A percentile compares a stretch with the other conserved stretches of the same genome.
Evolutionary conservation across 352 stramenopile genomes (phyloP).

Genomic region (Phytopythium kandeliae): DNA sequence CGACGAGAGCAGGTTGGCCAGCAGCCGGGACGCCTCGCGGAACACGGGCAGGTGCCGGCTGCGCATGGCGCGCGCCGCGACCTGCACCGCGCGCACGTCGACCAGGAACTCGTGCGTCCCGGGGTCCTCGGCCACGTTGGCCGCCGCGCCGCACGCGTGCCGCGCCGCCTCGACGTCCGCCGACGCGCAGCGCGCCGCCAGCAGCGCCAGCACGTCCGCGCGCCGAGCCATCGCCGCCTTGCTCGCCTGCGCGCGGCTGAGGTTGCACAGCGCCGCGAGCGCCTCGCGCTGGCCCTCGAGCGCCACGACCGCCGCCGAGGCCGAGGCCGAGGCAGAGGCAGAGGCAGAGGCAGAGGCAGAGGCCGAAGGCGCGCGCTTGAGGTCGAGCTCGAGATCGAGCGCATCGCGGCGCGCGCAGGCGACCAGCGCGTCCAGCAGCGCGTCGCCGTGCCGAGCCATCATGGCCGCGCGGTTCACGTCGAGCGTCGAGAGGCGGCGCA

Average conservation of each 20-base stretch:
- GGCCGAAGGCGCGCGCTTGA: too few relatives aligned
- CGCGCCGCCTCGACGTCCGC: conserved; percentile 88
- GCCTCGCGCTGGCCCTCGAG: conserved; percentile 90
- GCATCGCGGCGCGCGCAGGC: conserved; percentile 27
- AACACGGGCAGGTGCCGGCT: conserved; percentile 87
- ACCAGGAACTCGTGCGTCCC: conserved; percentile 83
- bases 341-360: too few relatives aligned
- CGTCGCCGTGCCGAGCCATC: conserved; percentile 42
- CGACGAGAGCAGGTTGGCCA: conserved; percentile 89
- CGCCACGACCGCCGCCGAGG: too few relatives aligned
- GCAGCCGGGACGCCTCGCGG: conserved; percentile 86
- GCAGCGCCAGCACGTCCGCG: conserved; percentile 32
- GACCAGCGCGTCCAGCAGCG: conserved; percentile 51
- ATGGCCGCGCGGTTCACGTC: conserved; percentile 85
- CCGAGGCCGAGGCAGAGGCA: too few relatives aligned
- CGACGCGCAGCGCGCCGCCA: conserved; percentile 74
- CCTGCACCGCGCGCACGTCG: conserved; percentile 85
- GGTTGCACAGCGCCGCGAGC: conserved; percentile 81
- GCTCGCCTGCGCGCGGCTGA: conserved; percentile 77
- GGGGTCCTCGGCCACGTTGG: conserved; percentile 88
- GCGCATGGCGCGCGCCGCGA: conserved; percentile 84
- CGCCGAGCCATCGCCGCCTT: conserved; percentile 60
- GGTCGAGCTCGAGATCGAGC: too few relatives aligned
- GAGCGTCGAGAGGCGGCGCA: conserved; percentile 82
- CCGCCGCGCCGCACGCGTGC: conserved; percentile 87